Conservation (phyloP, 1,284 basidiomycete species). For the Heliocybe sulcata region DNA sequence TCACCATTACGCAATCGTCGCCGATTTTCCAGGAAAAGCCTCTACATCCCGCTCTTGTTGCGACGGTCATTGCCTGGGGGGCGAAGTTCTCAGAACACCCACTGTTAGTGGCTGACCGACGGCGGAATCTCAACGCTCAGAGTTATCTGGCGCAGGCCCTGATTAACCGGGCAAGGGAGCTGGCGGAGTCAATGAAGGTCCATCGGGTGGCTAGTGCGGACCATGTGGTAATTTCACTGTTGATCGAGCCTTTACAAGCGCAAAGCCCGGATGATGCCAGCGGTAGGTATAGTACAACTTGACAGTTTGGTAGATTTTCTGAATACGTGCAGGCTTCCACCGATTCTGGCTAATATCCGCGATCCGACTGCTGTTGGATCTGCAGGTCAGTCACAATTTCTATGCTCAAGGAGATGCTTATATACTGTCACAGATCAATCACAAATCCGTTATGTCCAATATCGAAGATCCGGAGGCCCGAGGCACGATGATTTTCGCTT, state of each 20-base stretch:
- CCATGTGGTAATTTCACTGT: conserved; percentile 70
- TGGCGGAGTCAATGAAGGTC: conserved; percentile 81
- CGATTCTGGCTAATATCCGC: conserved; percentile 74
- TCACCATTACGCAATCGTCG: conserved; percentile 17
- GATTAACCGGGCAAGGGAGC: conserved; percentile 72
- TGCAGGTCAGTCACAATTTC: conserved; percentile 41
- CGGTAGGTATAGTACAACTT: conserved; percentile 28
- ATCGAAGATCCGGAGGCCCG: conserved; percentile 65
- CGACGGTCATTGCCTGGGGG: conserved; percentile 88
- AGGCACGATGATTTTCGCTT: conserved; percentile 80
- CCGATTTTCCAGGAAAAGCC: conserved; percentile 25
- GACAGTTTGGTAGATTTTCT: conserved; percentile 3
- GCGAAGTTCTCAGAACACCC: conserved; percentile 88
- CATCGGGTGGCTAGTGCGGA: conserved; percentile 75
- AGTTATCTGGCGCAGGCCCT: conserved; percentile 74
- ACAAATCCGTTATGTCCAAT: conserved; percentile 64
- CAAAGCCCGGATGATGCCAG: conserved; percentile 63
- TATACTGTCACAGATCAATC: conserved; percentile 54
- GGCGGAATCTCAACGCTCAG: conserved; percentile 54
- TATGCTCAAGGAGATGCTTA: conserved; percentile 7
- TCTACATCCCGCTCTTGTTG: conserved; percentile 70
- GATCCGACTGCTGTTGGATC: conserved; percentile 71
- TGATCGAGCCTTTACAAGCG: conserved; percentile 75
- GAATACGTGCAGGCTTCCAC: conserved; percentile 51
- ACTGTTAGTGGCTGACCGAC: conserved; percentile 70